phyloP scores from a whole-genome alignment of 2,329 filamentous ascomycete genomes.

The Zasmidium angulare region DNA sequence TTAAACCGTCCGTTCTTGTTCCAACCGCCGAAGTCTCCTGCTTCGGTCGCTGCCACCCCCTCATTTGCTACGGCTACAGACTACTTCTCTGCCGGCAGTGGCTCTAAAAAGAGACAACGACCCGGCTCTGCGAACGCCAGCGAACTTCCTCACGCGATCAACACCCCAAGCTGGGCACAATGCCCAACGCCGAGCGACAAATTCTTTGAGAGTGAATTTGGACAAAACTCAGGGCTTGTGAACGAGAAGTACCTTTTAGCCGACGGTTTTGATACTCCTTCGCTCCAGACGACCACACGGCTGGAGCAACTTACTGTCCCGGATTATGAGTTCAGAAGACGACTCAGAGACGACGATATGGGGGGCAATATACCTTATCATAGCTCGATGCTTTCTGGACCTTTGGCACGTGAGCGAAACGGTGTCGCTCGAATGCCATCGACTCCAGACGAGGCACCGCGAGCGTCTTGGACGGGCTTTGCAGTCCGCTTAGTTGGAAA shows the following conservation, averaged over 20 bases:
- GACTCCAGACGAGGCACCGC: constrained; percentile 15
- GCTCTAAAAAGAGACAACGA: constrained; percentile 34
- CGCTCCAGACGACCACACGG: constrained; percentile 37
- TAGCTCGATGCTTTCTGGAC: constrained; percentile 24
- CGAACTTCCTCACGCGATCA: constrained; percentile 10
- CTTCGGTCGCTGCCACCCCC: constrained; percentile 33
- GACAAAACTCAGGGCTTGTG: constrained; percentile 46
- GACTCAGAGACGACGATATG: constrained; percentile 23
- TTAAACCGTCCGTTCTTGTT: constrained; percentile 38
- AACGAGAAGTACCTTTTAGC: constrained; percentile 54
- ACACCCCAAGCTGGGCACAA: constrained; percentile 23
- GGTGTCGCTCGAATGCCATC: constrained; percentile 28
- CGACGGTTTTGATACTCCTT: constrained; percentile 51
- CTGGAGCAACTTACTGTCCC: constrained; percentile 32
- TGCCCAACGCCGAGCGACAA: constrained; percentile 24
- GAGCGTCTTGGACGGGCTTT: constrained; percentile 53
- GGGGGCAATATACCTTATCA: constrained; percentile 9
- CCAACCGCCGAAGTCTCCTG: constrained; percentile 43
- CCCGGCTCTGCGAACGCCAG: constrained; percentile 25
- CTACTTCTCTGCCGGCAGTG: constrained; percentile 27
- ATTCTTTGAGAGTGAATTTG: constrained; percentile 19
- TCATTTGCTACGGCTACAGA: constrained; percentile 25
- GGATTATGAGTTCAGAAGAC: constrained; percentile 23
- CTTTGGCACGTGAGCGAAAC: constrained; percentile 38
- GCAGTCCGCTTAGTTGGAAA: constrained; percentile 69